Conservation (phyloP, 345 rosid genomes). For the Euphorbia lathyris region DNA sequence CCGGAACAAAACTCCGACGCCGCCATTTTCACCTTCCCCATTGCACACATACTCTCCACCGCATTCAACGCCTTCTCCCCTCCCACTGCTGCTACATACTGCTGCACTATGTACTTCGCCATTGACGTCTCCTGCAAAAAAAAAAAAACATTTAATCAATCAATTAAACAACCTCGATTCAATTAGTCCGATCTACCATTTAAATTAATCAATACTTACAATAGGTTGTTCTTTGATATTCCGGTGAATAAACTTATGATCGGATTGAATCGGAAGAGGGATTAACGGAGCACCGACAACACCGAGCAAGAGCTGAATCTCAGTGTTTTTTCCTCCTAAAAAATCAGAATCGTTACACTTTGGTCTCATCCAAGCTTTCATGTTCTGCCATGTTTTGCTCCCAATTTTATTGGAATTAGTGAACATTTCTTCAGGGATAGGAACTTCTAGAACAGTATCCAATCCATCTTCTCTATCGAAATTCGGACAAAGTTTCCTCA, state of each 20-base stretch:
- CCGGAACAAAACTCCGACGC: constrained; percentile 73
- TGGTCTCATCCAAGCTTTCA: constrained; percentile 81
- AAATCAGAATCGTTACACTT: constrained; percentile 24
- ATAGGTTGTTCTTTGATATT: constrained; percentile 59
- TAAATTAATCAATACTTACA: constrained; percentile 36
- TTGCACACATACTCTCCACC: constrained; percentile 76
- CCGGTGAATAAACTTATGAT: constrained; percentile 31
- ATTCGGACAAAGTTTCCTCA: constrained; percentile 97
- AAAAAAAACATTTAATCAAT: too few species aligned
- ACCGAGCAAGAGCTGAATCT: constrained; percentile 92
- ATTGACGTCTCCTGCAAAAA: constrained; percentile 64
- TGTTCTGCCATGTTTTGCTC: constrained; percentile 60
- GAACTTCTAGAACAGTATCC: constrained; percentile 97
- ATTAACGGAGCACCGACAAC: constrained; percentile 93
- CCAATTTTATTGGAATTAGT: constrained; percentile 24
- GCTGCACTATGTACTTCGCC: constrained; percentile 92
- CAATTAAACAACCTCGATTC: too few species aligned
- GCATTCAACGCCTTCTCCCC: constrained; percentile 67
- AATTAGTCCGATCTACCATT: too few species aligned
- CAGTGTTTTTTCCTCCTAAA: constrained; percentile 59
- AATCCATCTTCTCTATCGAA: constrained; percentile 75
- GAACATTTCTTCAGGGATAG: constrained; percentile 91
- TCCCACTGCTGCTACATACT: constrained; percentile 83
- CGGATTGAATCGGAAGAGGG: constrained; percentile 60
- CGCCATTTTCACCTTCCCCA: constrained; percentile 93